These are phyloP conservation scores for Alopecurus myosuroides DNA, from an alignment of 176 grass and related monocot species.

Conservation along the genomic window DNA sequence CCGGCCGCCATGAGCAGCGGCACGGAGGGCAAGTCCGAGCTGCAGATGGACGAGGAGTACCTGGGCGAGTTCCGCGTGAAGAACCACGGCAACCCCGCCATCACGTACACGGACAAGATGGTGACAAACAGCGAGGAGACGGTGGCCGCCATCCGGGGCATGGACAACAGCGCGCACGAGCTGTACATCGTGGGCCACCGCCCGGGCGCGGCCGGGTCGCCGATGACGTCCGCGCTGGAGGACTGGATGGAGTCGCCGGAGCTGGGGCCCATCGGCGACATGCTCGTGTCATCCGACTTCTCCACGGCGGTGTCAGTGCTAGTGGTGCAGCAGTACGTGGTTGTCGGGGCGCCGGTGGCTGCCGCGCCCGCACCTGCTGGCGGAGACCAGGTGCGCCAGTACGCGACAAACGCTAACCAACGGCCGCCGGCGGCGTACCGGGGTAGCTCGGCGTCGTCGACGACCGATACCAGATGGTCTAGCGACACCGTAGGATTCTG, in stretches of 20 bases:
- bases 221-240: slow-evolving; percentile 24
- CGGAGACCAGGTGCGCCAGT: slow-evolving; percentile 1
- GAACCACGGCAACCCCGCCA: slow-evolving; percentile 24
- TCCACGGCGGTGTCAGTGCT: slow-evolving; percentile 33
- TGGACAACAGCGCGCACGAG: slow-evolving; percentile 24
- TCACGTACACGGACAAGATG: slow-evolving; percentile 31
- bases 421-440: neutral
- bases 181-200: slow-evolving; percentile 40
- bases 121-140: slow-evolving; percentile 42
- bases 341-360: neutral
- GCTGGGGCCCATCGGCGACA: slow-evolving; percentile 49
- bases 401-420: neutral
- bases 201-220: slow-evolving; percentile 16
- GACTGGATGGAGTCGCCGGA: slow-evolving; percentile 47
- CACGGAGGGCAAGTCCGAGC: slow-evolving; percentile 36
- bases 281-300: slow-evolving; percentile 27
- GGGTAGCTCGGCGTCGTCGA: neutral
- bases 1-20: neutral
- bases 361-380: neutral
- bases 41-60: slow-evolving; percentile 54
- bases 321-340: slow-evolving; percentile 46
- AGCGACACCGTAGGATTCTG: slow-evolving; percentile 4
- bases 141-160: slow-evolving; percentile 29
- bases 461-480: neutral
- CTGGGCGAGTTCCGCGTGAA: slow-evolving; percentile 43